Conservation (phyloP, 2,329 filamentous ascomycete genomes). For the Fusarium cyanostomum region DNA sequence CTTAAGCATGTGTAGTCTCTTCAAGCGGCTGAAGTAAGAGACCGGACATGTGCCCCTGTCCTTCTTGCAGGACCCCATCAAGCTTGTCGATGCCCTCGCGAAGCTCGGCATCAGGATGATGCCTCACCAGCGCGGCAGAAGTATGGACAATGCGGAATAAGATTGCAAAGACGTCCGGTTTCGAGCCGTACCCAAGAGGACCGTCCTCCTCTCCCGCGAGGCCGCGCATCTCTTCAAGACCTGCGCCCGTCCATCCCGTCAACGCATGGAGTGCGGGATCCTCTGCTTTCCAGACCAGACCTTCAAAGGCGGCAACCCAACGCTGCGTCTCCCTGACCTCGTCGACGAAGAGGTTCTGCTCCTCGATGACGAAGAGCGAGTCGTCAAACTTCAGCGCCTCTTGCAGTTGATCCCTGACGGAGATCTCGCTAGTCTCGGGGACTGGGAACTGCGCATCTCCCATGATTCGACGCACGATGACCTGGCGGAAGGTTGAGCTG, state of each 20-base stretch:
- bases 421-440: conserved; percentile 13
- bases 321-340: conserved; percentile 75
- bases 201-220: conserved; percentile 62
- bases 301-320: conserved; percentile 68
- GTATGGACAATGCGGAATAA: conserved; percentile 59
- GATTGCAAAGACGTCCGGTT: conserved; percentile 72
- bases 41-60: conserved; percentile 41
- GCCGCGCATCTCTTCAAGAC: conserved; percentile 55
- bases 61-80: conserved; percentile 2
- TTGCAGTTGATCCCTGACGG: conserved; percentile 53
- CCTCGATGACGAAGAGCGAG: conserved; percentile 85
- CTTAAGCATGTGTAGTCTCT: conserved; percentile 4
- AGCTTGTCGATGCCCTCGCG: conserved; percentile 21
- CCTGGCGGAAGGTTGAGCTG: conserved; percentile 49
- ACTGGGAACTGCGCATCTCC: conserved; percentile 31
- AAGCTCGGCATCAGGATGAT: conserved; percentile 21
- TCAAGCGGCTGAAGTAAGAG: conserved; percentile 39
- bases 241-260: conserved; percentile 60
- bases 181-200: conserved; percentile 76
- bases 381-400: conserved; percentile 65
- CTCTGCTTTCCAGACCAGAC: conserved; percentile 33
- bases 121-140: conserved; percentile 48
- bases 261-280: conserved; percentile 43
- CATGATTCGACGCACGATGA: conserved; percentile 56
- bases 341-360: conserved; percentile 94